Evolutionary conservation across 2,329 filamentous ascomycete species (phyloP), one percentile per base, ranked within the genome.

Genomic region (Aspergillus neoniger): DNA sequence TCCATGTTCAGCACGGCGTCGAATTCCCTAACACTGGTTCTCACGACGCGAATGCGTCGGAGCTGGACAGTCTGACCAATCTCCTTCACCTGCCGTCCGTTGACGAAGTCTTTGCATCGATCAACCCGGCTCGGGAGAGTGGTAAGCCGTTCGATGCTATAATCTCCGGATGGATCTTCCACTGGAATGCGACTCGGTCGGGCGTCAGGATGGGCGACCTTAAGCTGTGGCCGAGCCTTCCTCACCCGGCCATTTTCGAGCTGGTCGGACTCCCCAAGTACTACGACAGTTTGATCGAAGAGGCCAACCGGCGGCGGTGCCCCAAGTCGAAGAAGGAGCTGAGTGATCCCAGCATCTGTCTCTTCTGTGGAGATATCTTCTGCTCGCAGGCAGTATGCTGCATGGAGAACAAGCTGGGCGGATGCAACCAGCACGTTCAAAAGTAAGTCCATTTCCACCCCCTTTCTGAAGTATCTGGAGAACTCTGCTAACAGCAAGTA

Each of bases 341-440:
- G 54, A 89, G 88, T 2, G 96, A 99, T 75, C 92, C 95, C 0
- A 91, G 90, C 65, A 86, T 99, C 39, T 99, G 95, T 72, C 84
- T 99, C 41, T 92, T 97, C 79, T 99, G 95, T 72, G 94, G 95
- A 36, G 92, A 93, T n/a, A 91, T 99, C 43, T 94, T 97, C 77
- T 99, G 95, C 77, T 92, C 90, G 9, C 95, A 99, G 80, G 92
- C 90, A 49, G 89, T 93, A 50, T 99, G 95, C 79, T 99, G 95
- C 74, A 86, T 91, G 71, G 69, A 73, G 30, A 88, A 87, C 61
- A 85, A 83, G 65, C 85, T 91, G 62, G 93, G 93, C 49, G 93
- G 96, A 32, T 94, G 91, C 65, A 93, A 94, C 76, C 91, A 96
- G 79, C 95, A 99, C 78, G 88, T 96, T 81, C 80, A 85, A 65